Evolutionary conservation across 306 rosid species (phyloP), one percentile per base, ranked within the genome.

Genomic region (Prunus mira): DNA sequence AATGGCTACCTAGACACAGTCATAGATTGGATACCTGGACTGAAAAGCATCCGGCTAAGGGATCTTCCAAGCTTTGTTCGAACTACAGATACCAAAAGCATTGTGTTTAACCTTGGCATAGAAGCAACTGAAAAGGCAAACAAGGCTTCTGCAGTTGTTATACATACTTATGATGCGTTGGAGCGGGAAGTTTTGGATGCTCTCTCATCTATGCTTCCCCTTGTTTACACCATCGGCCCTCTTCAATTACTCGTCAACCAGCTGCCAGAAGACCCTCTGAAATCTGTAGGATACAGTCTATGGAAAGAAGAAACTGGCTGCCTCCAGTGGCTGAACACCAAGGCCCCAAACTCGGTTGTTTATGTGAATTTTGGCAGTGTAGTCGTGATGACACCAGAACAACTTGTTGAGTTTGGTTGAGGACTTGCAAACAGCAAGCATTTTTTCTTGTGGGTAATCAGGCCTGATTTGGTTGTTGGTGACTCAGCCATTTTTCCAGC

Each of bases 1-100:
- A 67, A 45, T 12, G 71, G 71, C 18, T 67, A 43, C 54, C 45
- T 67, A 45, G 55, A 67, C 34, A 68, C 56, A 8, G 41, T 47
- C 15, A 68, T 68, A 20, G 73, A 68, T 12, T 68, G 24, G 41
- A 68, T 68, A 46, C 43, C 58, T 27, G 73, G 73, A 25, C 25
- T 25, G 9, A 68, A 47, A 25, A 7, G 27, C 25, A 68, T 68
- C 58, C 17, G 25, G 18, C 57, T 47, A 47, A 68, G 28, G 15
- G 58, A 47, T 8, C 73, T 68, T 25, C 73, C 73, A 9, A 25
- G 22, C 22, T 68, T 68, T 49, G 19, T 68, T 2, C 17, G 43
- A 25, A 68, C 73, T 0, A 47, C 24, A 15, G 1, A 47, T 68
- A 38, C 73, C 22, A 20, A 49, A 68, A 3, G 58, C 58, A 46